phyloP scores from a whole-genome alignment of 169 alveolate species.

The Plasmodium gonderi region DNA sequence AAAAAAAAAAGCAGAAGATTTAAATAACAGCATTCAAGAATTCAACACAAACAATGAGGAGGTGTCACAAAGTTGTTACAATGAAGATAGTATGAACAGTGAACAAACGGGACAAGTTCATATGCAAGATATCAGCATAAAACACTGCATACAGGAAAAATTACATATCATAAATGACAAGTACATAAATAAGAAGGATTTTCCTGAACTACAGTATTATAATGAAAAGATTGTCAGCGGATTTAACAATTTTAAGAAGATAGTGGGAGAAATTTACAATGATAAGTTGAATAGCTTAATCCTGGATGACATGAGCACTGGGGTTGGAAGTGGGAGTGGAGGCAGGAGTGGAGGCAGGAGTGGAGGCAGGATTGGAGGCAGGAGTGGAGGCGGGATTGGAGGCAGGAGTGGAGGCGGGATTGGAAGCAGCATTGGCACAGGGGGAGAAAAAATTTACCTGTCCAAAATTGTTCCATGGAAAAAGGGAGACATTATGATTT shows the following conservation, averaged over 20 bases:
- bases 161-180: constrained; percentile 43
- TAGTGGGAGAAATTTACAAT: constrained; percentile 63
- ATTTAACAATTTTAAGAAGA: constrained; percentile 48
- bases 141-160: constrained; percentile 39
- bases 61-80: background rate
- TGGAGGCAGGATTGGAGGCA: background rate
- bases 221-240: constrained; percentile 59
- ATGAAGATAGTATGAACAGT: background rate
- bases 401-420: too few relatives aligned
- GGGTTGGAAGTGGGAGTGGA: background rate
- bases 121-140: background rate
- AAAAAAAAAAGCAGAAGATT: constrained; percentile 73
- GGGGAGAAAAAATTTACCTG: constrained; percentile 14
- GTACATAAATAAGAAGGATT: constrained; percentile 24
- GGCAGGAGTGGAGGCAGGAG: too few relatives aligned
- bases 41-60: background rate
- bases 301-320: background rate
- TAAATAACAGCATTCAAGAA: constrained; percentile 61
- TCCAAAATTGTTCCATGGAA: constrained; percentile 74
- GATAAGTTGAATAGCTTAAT: constrained; percentile 15
- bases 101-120: background rate
- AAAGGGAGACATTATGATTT: constrained; percentile 73
- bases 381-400: background rate
- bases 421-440: background rate
- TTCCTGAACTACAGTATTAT: constrained; percentile 53